Conservation (phyloP, 2,329 filamentous ascomycete species). For the Neofusicoccum umdonicola region DNA sequence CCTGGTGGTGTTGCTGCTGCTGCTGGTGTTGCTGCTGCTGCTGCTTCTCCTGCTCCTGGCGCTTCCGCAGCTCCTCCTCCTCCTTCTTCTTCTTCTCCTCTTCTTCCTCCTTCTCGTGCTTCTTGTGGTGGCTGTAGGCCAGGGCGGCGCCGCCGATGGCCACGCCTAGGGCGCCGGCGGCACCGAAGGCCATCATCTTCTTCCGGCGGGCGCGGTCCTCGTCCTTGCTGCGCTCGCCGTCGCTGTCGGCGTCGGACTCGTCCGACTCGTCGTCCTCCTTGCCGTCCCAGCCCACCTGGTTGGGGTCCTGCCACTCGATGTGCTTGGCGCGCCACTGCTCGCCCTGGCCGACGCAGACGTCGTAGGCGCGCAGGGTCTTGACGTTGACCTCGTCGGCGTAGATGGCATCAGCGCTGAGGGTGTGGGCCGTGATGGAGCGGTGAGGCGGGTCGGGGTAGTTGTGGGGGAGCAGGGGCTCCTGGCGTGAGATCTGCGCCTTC, state of each 20-base stretch:
- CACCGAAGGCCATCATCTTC: conserved; percentile 10
- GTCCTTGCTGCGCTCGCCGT: background rate
- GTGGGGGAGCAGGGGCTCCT: background rate
- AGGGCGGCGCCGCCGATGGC: conserved; percentile 3
- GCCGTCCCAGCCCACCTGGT: conserved; percentile 3
- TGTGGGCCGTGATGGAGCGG: conserved; percentile 13
- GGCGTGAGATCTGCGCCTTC: background rate
- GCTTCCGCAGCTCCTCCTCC: conserved; percentile 4
- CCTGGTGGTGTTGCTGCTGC: conserved; percentile 5
- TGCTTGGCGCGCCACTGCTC: conserved; percentile 3
- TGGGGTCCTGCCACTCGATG: conserved; percentile 7
- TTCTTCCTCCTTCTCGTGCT: conserved; percentile 10
- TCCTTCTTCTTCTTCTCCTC: background rate
- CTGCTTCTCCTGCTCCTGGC: background rate
- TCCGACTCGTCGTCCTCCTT: conserved; percentile 8
- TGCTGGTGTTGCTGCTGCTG: background rate
- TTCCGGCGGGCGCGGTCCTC: background rate
- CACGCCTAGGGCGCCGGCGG: background rate
- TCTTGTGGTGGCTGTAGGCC: conserved; percentile 2
- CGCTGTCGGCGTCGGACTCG: background rate
- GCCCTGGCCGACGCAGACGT: conserved; percentile 11
- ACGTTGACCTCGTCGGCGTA: conserved; percentile 16
- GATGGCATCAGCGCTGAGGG: conserved; percentile 7
- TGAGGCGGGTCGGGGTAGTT: conserved; percentile 2
- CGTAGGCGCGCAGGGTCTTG: conserved; percentile 38